Evolutionary conservation across 805 yeast species (phyloP), one percentile per base, ranked within the genome.

Genomic region (Blastobotrys mokoenaii): DNA sequence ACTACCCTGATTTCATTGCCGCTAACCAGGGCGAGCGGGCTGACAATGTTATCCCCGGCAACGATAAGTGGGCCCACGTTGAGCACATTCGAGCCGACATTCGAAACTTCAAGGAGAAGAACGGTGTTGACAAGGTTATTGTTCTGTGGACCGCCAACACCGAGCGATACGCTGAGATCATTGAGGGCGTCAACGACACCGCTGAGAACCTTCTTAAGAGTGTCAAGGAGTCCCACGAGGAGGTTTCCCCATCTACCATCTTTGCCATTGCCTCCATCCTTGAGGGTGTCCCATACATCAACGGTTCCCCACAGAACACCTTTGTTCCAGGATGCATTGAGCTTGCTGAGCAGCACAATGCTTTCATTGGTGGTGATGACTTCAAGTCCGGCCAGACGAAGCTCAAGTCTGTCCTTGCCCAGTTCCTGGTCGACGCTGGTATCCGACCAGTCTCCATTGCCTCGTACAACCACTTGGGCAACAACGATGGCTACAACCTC

Each of bases 81-180:
- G 88, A 84, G 71, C 78, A 71, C 52, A 80, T 89, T 66, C 84
- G 97, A 68, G 69, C 73, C 46, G 96, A 89, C 65, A 89, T 89
- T 58, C 71, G 74, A 55, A 77, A 78, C 48, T 89, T 89, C 73
- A 89, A 88, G 68, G 60, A 62, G 34, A 65, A 70, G 50, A 85
- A 90, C 62, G 64, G 68, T 33, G 78, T 89, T 59, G 97, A 89
- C 66, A 84, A 82, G 63, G 94, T 90, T 46, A 79, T 89, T 61
- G 84, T 90, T 40, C 73, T 89, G 60, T 89, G 97, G 97, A 88
- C 96, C 38, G 97, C 97, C 46, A 90, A 89, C 70, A 89, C 97
- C 46, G 97, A 89, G 71, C 80, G 97, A 63, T 88, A 83, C 64
- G 78, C 94, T 38, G 89, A 84, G 35, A 61, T 90, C 37, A 67